Evolutionary conservation across 768 basidiomycete genomes (phyloP).

Genomic region (Lentinula lateritia): DNA sequence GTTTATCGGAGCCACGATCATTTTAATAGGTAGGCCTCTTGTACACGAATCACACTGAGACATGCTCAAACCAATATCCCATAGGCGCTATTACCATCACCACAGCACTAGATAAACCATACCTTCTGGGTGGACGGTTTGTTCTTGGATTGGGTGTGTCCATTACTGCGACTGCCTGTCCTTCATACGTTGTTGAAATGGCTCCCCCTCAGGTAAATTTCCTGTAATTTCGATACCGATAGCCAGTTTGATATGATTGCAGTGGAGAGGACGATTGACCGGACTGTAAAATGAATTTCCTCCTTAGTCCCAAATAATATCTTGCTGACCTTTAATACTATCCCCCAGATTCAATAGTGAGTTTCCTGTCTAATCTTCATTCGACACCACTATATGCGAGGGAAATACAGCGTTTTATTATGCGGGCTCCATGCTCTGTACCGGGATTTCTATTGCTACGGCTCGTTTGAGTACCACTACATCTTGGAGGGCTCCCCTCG

Average conservation of each 20-base stretch:
- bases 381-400: neutral
- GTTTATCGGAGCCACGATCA: conserved; percentile 34
- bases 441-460: conserved; percentile 39
- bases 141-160: conserved; percentile 51
- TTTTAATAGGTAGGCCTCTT: conserved; percentile 26
- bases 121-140: conserved; percentile 48
- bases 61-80: neutral
- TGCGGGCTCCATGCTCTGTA: conserved; percentile 37
- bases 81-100: conserved; percentile 42
- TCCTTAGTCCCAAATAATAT: conserved; percentile 11
- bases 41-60: neutral
- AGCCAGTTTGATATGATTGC: neutral
- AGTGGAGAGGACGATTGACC: conserved; percentile 47
- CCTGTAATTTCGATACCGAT: neutral
- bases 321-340: conserved; percentile 9
- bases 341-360: conserved; percentile 18
- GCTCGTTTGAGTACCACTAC: conserved; percentile 26
- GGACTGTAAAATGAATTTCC: conserved; percentile 35
- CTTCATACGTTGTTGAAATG: conserved; percentile 50
- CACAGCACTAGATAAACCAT: conserved; percentile 33
- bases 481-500: conserved; percentile 48
- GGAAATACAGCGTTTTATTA: conserved; percentile 35
- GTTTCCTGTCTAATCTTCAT: neutral
- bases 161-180: conserved; percentile 36
- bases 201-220: conserved; percentile 42